Percentiles rank a stretch among this genome's conserved stretches.
Conservation (phyloP, 805 yeast genomes). For the Myxozyma geophila region DNA sequence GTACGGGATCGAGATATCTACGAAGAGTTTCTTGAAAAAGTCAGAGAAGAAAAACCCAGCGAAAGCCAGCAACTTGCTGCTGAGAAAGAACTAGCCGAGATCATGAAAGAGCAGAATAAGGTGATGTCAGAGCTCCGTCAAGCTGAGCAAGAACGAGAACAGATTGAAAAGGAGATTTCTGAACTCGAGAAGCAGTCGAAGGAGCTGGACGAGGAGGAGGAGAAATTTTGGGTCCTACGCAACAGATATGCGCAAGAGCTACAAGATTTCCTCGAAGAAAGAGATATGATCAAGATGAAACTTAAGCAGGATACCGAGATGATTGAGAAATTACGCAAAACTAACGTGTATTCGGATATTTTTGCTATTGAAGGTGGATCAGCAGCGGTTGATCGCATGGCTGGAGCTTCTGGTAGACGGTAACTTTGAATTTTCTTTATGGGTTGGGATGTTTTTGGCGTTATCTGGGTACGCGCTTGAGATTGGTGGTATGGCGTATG, state of each 20-base stretch:
- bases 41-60: constrained; percentile 51
- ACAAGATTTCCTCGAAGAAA: constrained; percentile 55
- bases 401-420: constrained; percentile 23
- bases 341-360: constrained; percentile 82
- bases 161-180: constrained; percentile 56
- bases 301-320: constrained; percentile 66
- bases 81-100: constrained; percentile 51
- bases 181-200: constrained; percentile 48
- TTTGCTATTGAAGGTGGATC: constrained; percentile 60
- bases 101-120: constrained; percentile 49
- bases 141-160: constrained; percentile 47
- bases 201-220: constrained; percentile 51
- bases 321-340: constrained; percentile 68
- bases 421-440: not conserved
- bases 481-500: not conserved
- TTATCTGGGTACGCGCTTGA: not conserved
- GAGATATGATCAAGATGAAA: constrained; percentile 65
- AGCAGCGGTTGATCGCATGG: constrained; percentile 34
- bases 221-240: constrained; percentile 52
- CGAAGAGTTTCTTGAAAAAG: constrained; percentile 68
- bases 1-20: constrained; percentile 80
- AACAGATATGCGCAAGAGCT: constrained; percentile 64
- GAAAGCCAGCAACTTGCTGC: constrained; percentile 53
- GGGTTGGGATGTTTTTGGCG: not conserved
- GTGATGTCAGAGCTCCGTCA: constrained; percentile 46